Conservation (phyloP, 176 grass and related monocot genomes). For the Stipa capillata region DNA sequence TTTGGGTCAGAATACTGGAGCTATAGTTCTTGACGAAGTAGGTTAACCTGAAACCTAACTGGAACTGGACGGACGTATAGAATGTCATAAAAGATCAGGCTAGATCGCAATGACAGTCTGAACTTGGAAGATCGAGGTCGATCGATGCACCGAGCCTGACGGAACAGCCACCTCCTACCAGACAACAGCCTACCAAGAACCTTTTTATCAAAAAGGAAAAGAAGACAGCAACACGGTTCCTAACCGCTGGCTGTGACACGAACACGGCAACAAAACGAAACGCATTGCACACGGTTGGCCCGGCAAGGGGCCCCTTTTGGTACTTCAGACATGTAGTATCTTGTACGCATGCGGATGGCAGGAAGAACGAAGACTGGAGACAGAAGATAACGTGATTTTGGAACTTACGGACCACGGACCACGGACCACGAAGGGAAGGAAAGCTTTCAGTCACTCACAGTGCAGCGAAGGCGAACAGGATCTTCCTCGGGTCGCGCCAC, state of each 20-base stretch:
- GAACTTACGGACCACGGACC: no score
- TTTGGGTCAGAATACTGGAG: not conserved
- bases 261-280: not conserved
- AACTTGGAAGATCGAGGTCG: not conserved
- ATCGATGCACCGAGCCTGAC: not conserved
- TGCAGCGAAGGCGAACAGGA: constrained; percentile 37
- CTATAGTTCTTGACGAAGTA: not conserved
- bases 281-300: not conserved
- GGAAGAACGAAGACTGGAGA: not conserved
- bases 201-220: constrained; percentile 6
- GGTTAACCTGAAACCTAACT: not conserved
- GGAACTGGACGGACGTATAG: not conserved
- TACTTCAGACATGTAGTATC: not conserved
- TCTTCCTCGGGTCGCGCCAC: constrained; percentile 35
- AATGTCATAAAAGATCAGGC: not conserved
- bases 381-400: not conserved
- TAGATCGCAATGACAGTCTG: not conserved
- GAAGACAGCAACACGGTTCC: constrained; percentile 16
- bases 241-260: not conserved
- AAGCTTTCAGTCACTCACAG: constrained; percentile 9
- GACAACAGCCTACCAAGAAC: not conserved
- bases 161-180: not conserved
- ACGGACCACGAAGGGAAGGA: not conserved
- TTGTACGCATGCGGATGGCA: no score
- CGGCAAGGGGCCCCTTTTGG: not conserved